Conservation (phyloP, 345 rosid genomes). For the Populus pruinosa region DNA sequence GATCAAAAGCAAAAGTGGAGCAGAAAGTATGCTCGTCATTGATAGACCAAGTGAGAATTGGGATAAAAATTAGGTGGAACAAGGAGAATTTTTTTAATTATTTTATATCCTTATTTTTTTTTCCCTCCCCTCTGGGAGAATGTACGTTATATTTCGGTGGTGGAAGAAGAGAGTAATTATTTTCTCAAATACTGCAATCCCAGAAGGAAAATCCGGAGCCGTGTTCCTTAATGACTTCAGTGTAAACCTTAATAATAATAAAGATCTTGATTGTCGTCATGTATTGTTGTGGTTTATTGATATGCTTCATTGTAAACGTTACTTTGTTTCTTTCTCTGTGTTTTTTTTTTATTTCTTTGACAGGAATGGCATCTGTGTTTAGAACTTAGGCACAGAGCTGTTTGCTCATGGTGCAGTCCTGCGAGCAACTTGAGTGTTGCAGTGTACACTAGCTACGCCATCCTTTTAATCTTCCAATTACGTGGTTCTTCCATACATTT, state of each 20-base stretch:
- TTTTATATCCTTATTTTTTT: constrained; percentile 10
- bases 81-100: constrained; percentile 8
- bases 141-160: constrained; percentile 5
- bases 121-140: not conserved
- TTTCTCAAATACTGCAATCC: not conserved
- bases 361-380: too few relatives aligned
- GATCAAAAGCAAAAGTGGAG: not conserved
- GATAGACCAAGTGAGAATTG: not conserved
- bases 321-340: too few relatives aligned
- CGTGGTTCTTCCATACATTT: too few relatives aligned
- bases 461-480: too few relatives aligned
- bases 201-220: not conserved
- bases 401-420: too few relatives aligned
- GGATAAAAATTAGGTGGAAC: not conserved
- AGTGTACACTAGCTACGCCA: too few relatives aligned
- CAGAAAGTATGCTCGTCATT: not conserved
- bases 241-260: not conserved
- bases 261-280: not conserved
- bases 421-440: too few relatives aligned
- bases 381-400: too few relatives aligned
- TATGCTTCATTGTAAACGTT: not conserved
- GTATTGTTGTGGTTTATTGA: not conserved
- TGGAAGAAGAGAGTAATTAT: not conserved
- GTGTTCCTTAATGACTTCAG: not conserved
- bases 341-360: too few relatives aligned